Evolutionary conservation across 176 grass and related monocot species (phyloP).

Genomic region (Zea mays): Zm-B73-REFERENCE-NAM-5.0 NC_050100.1:221195001-221195500

Average conservation of each 20-base stretch:
- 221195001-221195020: constrained; percentile 44
- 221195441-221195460: not conserved
- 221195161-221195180: not conserved
- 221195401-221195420: constrained; percentile 46
- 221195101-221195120: not conserved
- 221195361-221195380: constrained; percentile 58
- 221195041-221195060: constrained; percentile 60
- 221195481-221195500: constrained; percentile 70
- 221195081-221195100: constrained; percentile 14
- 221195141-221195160: not conserved
- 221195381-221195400: constrained; percentile 52
- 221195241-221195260: constrained; percentile 85
- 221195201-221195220: constrained; percentile 42
- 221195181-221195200: constrained; percentile 56
- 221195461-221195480: constrained; percentile 85
- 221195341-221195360: constrained; percentile 35
- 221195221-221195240: constrained; percentile 67
- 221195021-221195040: constrained; percentile 58
- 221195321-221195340: constrained; percentile 65
- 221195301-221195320: constrained; percentile 79
- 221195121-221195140: not conserved
- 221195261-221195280: constrained; percentile 74
- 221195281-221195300: constrained; percentile 80
- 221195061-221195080: constrained; percentile 53
- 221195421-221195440: constrained; percentile 25